Percentiles rank a stretch among this genome's conserved stretches.
Evolutionary conservation across 2,329 filamentous ascomycete genomes (phyloP).

Genomic region (Talaromyces atroroseus): DNA sequence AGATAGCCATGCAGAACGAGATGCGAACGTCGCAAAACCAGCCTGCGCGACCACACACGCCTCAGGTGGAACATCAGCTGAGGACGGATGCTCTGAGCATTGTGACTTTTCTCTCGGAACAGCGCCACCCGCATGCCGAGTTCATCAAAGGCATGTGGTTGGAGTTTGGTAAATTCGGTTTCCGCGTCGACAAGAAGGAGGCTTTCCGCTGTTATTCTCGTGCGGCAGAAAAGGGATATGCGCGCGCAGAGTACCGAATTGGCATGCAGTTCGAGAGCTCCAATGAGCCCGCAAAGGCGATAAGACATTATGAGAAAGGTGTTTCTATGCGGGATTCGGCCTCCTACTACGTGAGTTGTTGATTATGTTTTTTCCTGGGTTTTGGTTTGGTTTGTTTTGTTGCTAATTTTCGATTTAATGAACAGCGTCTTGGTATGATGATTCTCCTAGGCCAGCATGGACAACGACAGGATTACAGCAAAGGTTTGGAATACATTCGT

Average conservation of each 20-base stretch:
- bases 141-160: slow-evolving; percentile 96
- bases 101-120: slow-evolving; percentile 80
- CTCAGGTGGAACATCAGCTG: slow-evolving; percentile 81
- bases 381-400: background rate
- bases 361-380: background rate
- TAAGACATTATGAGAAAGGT: slow-evolving; percentile 83
- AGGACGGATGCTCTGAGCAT: slow-evolving; percentile 87
- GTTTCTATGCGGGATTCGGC: slow-evolving; percentile 79
- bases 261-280: slow-evolving; percentile 97
- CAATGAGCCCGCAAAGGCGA: slow-evolving; percentile 84
- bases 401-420: slow-evolving; percentile 13
- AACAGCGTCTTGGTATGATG: slow-evolving; percentile 92
- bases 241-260: slow-evolving; percentile 89
- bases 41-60: slow-evolving; percentile 66
- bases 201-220: slow-evolving; percentile 81
- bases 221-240: slow-evolving; percentile 80
- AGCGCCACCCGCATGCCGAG: slow-evolving; percentile 86
- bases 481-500: slow-evolving; percentile 75
- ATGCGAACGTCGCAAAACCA: slow-evolving; percentile 58
- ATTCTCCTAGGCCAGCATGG: slow-evolving; percentile 89
- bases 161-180: slow-evolving; percentile 94
- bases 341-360: slow-evolving; percentile 56
- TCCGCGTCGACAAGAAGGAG: slow-evolving; percentile 87
- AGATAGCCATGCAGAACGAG: slow-evolving; percentile 73
- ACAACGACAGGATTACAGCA: slow-evolving; percentile 71